Evolutionary conservation across 352 stramenopile species (phyloP).

Genomic region (Phytopythium aichiense): DNA sequence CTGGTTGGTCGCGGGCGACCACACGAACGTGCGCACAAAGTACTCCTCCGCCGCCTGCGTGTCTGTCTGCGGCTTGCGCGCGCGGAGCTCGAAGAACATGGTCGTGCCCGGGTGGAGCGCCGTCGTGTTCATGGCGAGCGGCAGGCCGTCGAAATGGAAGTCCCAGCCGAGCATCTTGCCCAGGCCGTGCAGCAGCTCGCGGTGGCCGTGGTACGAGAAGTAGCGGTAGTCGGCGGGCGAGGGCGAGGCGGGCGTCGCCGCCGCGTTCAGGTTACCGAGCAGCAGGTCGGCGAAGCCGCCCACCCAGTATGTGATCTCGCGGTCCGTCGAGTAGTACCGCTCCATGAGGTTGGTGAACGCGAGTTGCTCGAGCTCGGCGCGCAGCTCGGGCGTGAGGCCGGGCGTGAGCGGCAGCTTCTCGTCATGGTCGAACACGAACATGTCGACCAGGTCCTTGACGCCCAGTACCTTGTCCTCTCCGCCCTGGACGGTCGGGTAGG

Average conservation of each 20-base stretch:
- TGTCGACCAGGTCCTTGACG: slow-evolving; percentile 81
- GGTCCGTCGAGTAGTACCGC: slow-evolving; percentile 76
- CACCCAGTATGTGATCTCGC: slow-evolving; percentile 81
- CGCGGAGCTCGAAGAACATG: slow-evolving; percentile 81
- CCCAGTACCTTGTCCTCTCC: slow-evolving; percentile 73
- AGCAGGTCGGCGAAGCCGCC: slow-evolving; percentile 69
- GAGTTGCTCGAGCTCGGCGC: slow-evolving; percentile 52
- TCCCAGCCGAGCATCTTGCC: slow-evolving; percentile 79
- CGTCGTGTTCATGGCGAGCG: slow-evolving; percentile 58
- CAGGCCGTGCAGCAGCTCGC: slow-evolving; percentile 70
- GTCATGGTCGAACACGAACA: slow-evolving; percentile 79
- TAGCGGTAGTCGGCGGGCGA: slow-evolving; percentile 56
- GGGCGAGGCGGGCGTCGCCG: slow-evolving; percentile 44
- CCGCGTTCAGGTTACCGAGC: slow-evolving; percentile 51
- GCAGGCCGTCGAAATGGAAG: slow-evolving; percentile 68
- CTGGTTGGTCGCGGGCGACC: slow-evolving; percentile 50
- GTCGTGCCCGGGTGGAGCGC: slow-evolving; percentile 68
- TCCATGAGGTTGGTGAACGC: slow-evolving; percentile 86
- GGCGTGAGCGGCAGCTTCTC: slow-evolving; percentile 45
- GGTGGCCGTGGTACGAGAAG: slow-evolving; percentile 81
- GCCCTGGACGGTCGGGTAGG: slow-evolving; percentile 48
- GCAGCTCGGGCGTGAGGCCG: slow-evolving; percentile 53
- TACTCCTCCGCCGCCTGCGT: slow-evolving; percentile 34
- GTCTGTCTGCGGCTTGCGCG: slow-evolving; percentile 10
- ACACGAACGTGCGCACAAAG: slow-evolving; percentile 73